Evolutionary conservation across 768 basidiomycete species (phyloP).

Genomic region (Suillus cothurnatus): DNA sequence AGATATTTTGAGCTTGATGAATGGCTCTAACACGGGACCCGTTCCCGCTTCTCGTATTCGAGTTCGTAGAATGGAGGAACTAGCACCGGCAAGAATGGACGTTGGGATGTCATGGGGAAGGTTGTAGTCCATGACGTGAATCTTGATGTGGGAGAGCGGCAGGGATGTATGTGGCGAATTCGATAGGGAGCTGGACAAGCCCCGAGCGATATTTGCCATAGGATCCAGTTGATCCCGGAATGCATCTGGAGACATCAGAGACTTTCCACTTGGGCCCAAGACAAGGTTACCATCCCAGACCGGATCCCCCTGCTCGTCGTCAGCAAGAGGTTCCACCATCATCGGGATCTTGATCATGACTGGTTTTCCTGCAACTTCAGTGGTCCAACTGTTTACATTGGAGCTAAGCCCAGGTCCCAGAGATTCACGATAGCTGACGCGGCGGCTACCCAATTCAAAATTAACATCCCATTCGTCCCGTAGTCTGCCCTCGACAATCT

Average conservation of each 20-base stretch:
- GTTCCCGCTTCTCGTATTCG: conserved; percentile 62
- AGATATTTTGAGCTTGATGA: conserved; percentile 65
- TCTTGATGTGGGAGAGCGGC: conserved; percentile 62
- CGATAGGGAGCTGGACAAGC: conserved; percentile 70
- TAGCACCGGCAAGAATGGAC: conserved; percentile 65
- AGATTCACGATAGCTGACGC: conserved; percentile 81
- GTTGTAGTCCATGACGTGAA: conserved; percentile 51
- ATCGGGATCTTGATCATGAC: conserved; percentile 55
- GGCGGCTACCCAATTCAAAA: conserved; percentile 76
- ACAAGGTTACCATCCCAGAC: conserved; percentile 81
- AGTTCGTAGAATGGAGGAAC: conserved; percentile 63
- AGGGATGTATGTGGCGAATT: conserved; percentile 80
- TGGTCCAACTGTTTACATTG: conserved; percentile 53
- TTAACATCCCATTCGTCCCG: conserved; percentile 77
- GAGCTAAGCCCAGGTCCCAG: conserved; percentile 36
- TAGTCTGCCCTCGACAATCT: conserved; percentile 83
- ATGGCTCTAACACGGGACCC: conserved; percentile 82
- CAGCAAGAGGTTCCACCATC: conserved; percentile 52
- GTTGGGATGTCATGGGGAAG: conserved; percentile 45
- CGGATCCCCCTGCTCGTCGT: conserved; percentile 62
- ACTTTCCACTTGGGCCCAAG: conserved; percentile 51
- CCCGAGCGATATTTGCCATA: conserved; percentile 60
- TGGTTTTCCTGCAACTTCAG: conserved; percentile 62
- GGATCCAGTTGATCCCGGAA: conserved; percentile 46
- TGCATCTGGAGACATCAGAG: conserved; percentile 54